Evolutionary conservation across 805 yeast species (phyloP).

Genomic region (Yamadazyma scolyti): DNA sequence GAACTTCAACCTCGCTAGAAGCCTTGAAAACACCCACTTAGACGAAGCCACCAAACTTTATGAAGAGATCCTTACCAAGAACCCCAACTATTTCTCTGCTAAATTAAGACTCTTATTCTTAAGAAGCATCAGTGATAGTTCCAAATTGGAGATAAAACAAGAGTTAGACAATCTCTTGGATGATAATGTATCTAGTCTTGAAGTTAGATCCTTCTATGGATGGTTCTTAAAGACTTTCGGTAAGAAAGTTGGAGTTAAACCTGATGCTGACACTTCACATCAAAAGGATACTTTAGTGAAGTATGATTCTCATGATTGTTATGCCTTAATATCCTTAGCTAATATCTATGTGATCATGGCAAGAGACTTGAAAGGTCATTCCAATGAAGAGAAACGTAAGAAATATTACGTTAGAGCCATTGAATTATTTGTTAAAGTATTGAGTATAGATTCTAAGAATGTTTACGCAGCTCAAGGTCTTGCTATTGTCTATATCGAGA

Average conservation of each 20-base stretch:
- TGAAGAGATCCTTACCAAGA: constrained; percentile 47
- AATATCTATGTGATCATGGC: constrained; percentile 83
- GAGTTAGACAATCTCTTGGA: constrained; percentile 55
- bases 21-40: constrained; percentile 47
- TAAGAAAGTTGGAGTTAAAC: constrained; percentile 42
- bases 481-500: constrained; percentile 89
- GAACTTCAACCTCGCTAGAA: constrained; percentile 72
- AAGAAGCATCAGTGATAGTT: constrained; percentile 44
- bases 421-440: constrained; percentile 84
- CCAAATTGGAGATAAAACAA: constrained; percentile 45
- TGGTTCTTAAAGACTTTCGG: constrained; percentile 76
- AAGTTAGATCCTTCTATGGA: constrained; percentile 85
- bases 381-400: constrained; percentile 48
- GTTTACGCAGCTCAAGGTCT: constrained; percentile 98
- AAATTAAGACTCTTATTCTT: constrained; percentile 66
- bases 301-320: constrained; percentile 81
- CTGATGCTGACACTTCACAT: constrained; percentile 67
- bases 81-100: constrained; percentile 75
- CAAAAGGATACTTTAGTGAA: constrained; percentile 82
- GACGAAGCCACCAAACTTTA: constrained; percentile 47
- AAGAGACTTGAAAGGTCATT: constrained; percentile 59
- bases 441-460: constrained; percentile 77
- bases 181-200: constrained; percentile 59
- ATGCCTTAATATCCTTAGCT: constrained; percentile 86
- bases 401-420: constrained; percentile 86